These are phyloP conservation scores for Cercis canadensis DNA, from an alignment of 306 rosid species.

Conservation along the genomic window DNA sequence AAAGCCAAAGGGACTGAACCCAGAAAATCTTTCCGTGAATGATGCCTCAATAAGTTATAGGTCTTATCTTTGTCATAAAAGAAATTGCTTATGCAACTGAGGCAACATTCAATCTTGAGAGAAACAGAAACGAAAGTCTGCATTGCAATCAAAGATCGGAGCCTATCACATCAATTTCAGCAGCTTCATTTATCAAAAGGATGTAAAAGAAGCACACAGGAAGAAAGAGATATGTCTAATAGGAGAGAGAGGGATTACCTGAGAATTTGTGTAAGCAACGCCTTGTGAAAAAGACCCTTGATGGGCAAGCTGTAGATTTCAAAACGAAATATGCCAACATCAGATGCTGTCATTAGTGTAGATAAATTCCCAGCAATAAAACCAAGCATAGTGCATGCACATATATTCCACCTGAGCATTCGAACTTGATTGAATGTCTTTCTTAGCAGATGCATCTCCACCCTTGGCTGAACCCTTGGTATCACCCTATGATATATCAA, in stretches of 20 bases:
- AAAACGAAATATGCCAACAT: conserved; percentile 28
- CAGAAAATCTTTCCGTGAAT: conserved; percentile 12
- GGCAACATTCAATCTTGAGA: not conserved
- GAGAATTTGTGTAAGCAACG: conserved; percentile 72
- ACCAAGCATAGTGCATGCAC: not conserved
- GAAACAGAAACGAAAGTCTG: not conserved
- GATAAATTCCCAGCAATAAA: conserved; percentile 2
- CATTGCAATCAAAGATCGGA: conserved; percentile 4
- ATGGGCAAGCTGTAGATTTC: conserved; percentile 59
- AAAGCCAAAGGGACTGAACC: conserved; percentile 24
- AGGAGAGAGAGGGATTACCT: conserved; percentile 54
- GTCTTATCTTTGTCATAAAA: conserved; percentile 16
- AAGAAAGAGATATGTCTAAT: not conserved
- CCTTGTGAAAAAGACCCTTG: conserved; percentile 87
- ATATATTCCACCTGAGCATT: conserved; percentile 67
- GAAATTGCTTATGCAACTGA: conserved; percentile 12
- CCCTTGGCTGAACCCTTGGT: conserved; percentile 88
- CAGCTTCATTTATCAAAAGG: conserved; percentile 21
- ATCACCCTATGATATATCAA: conserved; percentile 73
- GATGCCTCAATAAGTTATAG: conserved; percentile 18
- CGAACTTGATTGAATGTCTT: conserved; percentile 70
- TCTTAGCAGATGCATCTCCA: conserved; percentile 81
- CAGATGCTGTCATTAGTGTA: conserved; percentile 18
- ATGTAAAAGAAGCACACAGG: not conserved
- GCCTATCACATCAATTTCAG: conserved; percentile 21